phyloP scores from a whole-genome alignment of 495 filamentous ascomycete species.

The Alectoria sarmentosa region DNA sequence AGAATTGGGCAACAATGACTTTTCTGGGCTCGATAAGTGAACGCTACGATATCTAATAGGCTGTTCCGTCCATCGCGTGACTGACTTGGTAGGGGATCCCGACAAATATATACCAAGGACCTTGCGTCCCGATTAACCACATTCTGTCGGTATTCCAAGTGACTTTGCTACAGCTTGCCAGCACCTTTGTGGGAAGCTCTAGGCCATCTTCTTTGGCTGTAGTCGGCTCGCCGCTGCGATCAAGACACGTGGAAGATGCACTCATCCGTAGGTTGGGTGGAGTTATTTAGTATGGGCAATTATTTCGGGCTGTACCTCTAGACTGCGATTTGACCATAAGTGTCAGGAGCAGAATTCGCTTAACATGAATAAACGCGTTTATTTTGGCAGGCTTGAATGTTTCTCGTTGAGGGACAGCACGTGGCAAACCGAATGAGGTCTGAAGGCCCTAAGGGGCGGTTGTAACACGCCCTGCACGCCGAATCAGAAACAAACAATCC shows the following conservation, averaged over 20 bases:
- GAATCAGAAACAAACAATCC: not conserved
- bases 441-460: not conserved
- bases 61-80: not conserved
- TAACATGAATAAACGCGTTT: not conserved
- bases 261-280: not conserved
- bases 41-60: not conserved
- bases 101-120: too few relatives aligned
- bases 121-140: not conserved
- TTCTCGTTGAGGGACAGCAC: not conserved
- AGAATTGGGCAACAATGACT: not conserved
- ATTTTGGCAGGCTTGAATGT: not conserved
- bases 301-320: too few relatives aligned
- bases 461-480: slow-evolving; percentile 3
- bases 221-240: not conserved
- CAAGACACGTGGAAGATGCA: not conserved
- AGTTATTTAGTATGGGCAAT: not conserved
- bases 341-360: not conserved
- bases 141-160: not conserved
- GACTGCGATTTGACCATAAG: not conserved
- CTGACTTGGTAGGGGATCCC: too few relatives aligned
- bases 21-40: not conserved
- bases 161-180: not conserved
- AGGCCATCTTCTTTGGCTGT: not conserved
- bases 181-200: not conserved
- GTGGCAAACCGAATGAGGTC: not conserved